Evolutionary conservation across 2,329 filamentous ascomycete species (phyloP).

Genomic region (Coniochaeta prunicola): DNA sequence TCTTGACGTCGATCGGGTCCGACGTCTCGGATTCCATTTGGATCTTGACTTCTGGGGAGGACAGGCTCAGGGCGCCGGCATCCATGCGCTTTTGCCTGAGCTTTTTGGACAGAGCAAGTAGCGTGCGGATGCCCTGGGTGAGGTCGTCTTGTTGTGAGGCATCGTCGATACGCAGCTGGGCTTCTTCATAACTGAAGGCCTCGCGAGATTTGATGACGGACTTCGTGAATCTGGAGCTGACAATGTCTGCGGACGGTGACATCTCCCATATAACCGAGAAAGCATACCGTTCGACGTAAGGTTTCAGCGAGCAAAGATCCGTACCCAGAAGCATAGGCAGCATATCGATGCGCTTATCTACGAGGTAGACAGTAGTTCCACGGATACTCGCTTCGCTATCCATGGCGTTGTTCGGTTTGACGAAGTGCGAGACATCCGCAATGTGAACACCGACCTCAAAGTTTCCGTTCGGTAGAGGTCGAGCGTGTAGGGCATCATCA

Average conservation of each 20-base stretch:
- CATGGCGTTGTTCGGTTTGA: conserved; percentile 96
- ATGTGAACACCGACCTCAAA: conserved; percentile 97
- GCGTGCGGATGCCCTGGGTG: conserved; percentile 78
- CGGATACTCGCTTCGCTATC: conserved; percentile 89
- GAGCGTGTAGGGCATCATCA: conserved; percentile 90
- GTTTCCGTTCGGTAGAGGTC: conserved; percentile 81
- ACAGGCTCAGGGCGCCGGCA: conserved; percentile 87
- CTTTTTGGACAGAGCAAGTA: conserved; percentile 86
- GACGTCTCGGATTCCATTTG: conserved; percentile 94
- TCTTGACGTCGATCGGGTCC: conserved; percentile 92
- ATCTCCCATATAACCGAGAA: conserved; percentile 89
- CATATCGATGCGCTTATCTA: conserved; percentile 99
- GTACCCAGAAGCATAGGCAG: conserved; percentile 93
- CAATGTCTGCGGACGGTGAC: conserved; percentile 74
- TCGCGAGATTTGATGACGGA: conserved; percentile 95
- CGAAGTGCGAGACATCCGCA: conserved; percentile 98
- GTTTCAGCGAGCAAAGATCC: conserved; percentile 92
- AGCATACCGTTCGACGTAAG: conserved; percentile 90
- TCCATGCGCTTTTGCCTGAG: conserved; percentile 94
- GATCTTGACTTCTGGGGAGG: conserved; percentile 95
- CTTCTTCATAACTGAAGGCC: conserved; percentile 96
- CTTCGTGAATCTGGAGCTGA: conserved; percentile 85
- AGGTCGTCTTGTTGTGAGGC: conserved; percentile 79
- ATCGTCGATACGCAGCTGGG: conserved; percentile 91
- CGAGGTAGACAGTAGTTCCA: conserved; percentile 93